A percentile compares a stretch with the other conserved stretches of the same genome.
Evolutionary conservation across 192 early-diverging fungal species (phyloP).

Genomic region (Piromyces finnis): DNA sequence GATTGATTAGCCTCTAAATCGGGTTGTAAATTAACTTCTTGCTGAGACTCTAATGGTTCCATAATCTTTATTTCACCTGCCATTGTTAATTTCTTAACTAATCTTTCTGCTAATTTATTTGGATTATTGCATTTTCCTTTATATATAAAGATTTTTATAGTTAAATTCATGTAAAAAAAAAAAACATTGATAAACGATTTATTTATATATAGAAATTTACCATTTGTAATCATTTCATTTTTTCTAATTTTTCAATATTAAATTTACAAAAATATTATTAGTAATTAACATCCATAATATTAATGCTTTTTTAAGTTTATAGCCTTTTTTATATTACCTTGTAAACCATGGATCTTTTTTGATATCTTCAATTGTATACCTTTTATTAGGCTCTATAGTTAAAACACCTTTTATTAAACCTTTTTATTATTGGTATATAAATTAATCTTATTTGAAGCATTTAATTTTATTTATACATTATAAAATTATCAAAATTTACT

Average conservation of each 20-base stretch:
- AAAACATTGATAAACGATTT: no score
- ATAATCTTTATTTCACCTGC: conserved; percentile 2
- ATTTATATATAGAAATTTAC: conserved; percentile 3
- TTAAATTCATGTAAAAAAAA: no score
- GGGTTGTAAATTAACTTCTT: neutral
- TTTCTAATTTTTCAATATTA: conserved; percentile 14
- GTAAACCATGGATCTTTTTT: conserved; percentile 26
- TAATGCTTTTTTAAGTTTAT: no score
- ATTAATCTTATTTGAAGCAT: no score
- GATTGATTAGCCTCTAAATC: conserved; percentile 6
- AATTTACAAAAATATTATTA: no score
- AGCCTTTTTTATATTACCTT: conserved; percentile 9
- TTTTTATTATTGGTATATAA: neutral
- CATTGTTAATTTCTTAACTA: conserved; percentile 23
- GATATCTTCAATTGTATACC: conserved; percentile 23
- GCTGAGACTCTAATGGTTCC: neutral
- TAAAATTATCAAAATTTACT: conserved; percentile 6
- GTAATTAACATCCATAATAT: no score
- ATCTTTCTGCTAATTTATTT: conserved; percentile 21
- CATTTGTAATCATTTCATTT: conserved; percentile 28
- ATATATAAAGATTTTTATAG: no score
- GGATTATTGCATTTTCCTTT: conserved; percentile 32
- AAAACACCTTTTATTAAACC: conserved; percentile 27
- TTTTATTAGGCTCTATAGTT: conserved; percentile 14
- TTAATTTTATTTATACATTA: no score